Base-by-base conservation (phyloP, 768 basidiomycete genomes). In the Boletus reticuloceps region DNA sequence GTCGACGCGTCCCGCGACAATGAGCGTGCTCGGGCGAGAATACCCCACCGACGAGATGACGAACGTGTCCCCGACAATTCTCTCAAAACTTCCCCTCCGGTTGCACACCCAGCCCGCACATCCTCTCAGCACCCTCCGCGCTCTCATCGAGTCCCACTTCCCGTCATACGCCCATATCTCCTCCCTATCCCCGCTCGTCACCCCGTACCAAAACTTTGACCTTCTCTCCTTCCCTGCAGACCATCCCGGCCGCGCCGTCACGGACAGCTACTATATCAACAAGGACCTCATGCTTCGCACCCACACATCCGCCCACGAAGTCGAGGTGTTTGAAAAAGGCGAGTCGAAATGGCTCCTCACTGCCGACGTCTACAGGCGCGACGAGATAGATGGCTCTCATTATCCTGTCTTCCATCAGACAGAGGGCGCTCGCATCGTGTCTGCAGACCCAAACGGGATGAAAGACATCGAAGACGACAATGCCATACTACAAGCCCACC, bases 331-430 rank as follows among this genome's bases (percentile, higher is more conserved):
- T 70, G 72, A 80, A 32, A 74, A 77, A 42, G 91, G 91, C 6
- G 77, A 87, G 59, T 84, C 88, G 20, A 81, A 81, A 50, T 99
- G 95, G 91, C 78, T 99, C 32, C 78, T 98, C 22, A 90, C 94
- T 10, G 94, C 97, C 31, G 97, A 99, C 75, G 97, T 99, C 50
- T 99, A 98, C 73, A 77, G 97, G 47, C 84, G 97, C 64, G 97
- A 99, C 80, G 97, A 98, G 74, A 98, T 99, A 58, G 97, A 99
- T 75, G 81, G 83, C 13, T 91, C 89, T 10, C 97, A 99, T 69
- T 97, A 98, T 70, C 97, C 97, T 6, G 91, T 97, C 37, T 99
- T 99, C 68, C 97, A 99, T 73, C 97, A 99, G 74, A 92, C 97
- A 74, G 97, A 99, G 69, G 97, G 96, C 31, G 93, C 94, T 13